Percentiles rank a stretch among this genome's conserved stretches.
These are phyloP conservation scores for Hibiscus tridactylites DNA, from an alignment of 345 rosid species.

Conservation along the genomic window DNA sequence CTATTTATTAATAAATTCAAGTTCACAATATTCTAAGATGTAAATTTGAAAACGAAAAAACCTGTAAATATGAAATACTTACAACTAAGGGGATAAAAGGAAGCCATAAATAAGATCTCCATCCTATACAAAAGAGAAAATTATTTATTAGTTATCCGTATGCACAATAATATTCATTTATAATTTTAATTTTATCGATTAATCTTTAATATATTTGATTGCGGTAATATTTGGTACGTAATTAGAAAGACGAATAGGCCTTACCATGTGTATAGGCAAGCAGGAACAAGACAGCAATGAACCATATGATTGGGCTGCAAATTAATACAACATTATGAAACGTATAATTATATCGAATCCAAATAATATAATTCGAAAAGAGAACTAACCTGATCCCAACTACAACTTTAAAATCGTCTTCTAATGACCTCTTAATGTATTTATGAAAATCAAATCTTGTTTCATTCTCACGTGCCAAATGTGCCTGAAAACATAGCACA, in stretches of 20 bases:
- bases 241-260: neutral
- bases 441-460: constrained; percentile 66
- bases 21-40: no score
- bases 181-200: neutral
- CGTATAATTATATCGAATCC: neutral
- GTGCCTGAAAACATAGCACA: constrained; percentile 53
- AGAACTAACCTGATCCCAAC: constrained; percentile 65
- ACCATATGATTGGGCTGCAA: constrained; percentile 78
- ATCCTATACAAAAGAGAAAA: constrained; percentile 33
- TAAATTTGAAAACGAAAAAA: no score
- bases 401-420: constrained; percentile 77
- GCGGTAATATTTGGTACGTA: no score
- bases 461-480: constrained; percentile 63
- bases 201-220: no score
- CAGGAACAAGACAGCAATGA: constrained; percentile 56
- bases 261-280: constrained; percentile 76
- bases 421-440: constrained; percentile 79
- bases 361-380: neutral
- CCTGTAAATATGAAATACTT: constrained; percentile 20
- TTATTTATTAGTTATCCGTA: neutral
- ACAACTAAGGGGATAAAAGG: constrained; percentile 83
- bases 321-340: neutral
- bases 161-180: no score
- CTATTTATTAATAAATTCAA: no score
- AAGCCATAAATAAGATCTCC: constrained; percentile 61